Conservation (phyloP, 2,329 filamentous ascomycete genomes). For the Apiospora marii region DNA sequence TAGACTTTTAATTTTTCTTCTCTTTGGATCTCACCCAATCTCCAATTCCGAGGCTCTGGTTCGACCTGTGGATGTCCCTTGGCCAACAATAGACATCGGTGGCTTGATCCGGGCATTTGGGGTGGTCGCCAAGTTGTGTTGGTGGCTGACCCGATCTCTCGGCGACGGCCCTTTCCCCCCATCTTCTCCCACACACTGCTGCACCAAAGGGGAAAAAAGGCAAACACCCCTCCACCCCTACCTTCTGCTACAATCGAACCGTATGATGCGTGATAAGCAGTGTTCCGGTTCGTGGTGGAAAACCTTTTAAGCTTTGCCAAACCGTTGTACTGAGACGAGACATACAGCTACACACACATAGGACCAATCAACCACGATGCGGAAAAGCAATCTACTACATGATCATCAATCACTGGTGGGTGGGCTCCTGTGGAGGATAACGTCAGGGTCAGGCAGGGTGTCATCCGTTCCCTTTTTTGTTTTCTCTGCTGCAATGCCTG, state of each 20-base stretch:
- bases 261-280: neutral
- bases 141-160: conserved; percentile 16
- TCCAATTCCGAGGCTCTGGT: conserved; percentile 8
- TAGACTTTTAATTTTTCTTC: neutral
- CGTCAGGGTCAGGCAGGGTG: neutral
- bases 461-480: neutral
- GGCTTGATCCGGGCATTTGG: neutral
- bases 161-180: neutral
- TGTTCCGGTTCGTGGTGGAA: neutral
- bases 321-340: conserved; percentile 21
- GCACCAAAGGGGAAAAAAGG: conserved; percentile 1
- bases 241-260: neutral
- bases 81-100: conserved; percentile 2
- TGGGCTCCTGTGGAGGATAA: conserved; percentile 6
- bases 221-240: neutral
- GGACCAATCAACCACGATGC: neutral
- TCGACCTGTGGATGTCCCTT: conserved; percentile 4
- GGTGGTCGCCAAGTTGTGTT: neutral
- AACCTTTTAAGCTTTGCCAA: neutral
- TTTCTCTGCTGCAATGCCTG: neutral
- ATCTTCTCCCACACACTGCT: neutral
- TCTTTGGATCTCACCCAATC: neutral
- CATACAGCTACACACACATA: neutral
- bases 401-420: neutral
- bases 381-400: conserved; percentile 1